Percentiles rank a stretch among this genome's conserved stretches.
Evolutionary conservation across 495 filamentous ascomycete species (phyloP).

Genomic region (Xylaria intraflava): DNA sequence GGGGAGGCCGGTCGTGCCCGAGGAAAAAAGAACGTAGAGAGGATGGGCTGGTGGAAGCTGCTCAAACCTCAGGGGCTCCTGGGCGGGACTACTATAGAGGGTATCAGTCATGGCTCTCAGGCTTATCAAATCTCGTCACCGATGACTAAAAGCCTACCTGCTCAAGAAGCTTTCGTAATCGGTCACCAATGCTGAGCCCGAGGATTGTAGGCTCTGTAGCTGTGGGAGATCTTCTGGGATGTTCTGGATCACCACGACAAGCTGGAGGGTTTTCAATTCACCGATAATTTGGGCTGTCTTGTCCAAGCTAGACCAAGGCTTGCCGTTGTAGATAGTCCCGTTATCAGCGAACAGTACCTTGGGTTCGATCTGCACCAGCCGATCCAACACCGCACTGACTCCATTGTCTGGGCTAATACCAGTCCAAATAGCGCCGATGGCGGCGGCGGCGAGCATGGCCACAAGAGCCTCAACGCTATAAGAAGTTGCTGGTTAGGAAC

Average conservation of each 20-base stretch:
- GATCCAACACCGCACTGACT: conserved; percentile 65
- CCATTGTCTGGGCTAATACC: conserved; percentile 81
- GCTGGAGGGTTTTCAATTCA: conserved; percentile 52
- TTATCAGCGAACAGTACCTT: conserved; percentile 79
- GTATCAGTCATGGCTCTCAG: conserved; percentile 5
- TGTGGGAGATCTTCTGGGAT: conserved; percentile 43
- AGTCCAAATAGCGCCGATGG: conserved; percentile 85
- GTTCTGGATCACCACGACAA: conserved; percentile 64
- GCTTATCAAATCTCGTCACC: not conserved
- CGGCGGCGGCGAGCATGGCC: conserved; percentile 75
- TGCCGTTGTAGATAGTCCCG: conserved; percentile 81
- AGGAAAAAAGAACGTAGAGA: conserved; percentile 82
- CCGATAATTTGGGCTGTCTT: conserved; percentile 69
- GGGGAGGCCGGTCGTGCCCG: conserved; percentile 81
- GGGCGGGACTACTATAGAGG: conserved; percentile 20
- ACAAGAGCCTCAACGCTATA: conserved; percentile 56
- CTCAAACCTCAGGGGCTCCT: conserved; percentile 55
- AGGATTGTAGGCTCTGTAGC: conserved; percentile 38
- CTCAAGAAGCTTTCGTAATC: conserved; percentile 34
- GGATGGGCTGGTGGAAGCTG: conserved; percentile 77
- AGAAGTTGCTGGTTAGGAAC: not conserved
- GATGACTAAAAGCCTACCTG: conserved; percentile 18
- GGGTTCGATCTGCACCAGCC: conserved; percentile 74
- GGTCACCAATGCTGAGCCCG: conserved; percentile 45
- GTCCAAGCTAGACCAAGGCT: conserved; percentile 60